Percentiles rank a stretch among this genome's conserved stretches.
Evolutionary conservation across 2,329 filamentous ascomycete species (phyloP).

Genomic region (Pseudogymnoascus sp.): DNA sequence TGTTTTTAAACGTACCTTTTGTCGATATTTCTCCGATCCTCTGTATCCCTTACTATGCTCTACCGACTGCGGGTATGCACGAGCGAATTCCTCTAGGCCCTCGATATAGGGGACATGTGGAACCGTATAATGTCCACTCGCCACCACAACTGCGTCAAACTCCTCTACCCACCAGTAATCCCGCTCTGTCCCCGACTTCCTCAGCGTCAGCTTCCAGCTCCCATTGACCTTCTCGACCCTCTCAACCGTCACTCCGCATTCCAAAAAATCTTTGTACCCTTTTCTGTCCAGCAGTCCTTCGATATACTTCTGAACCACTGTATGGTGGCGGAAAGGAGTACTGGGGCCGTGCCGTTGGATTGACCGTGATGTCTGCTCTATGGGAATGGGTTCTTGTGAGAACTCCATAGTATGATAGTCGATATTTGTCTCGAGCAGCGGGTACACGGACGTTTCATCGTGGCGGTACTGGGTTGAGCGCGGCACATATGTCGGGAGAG

Average conservation of each 20-base stretch:
- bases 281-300: constrained; percentile 43
- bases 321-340: constrained; percentile 57
- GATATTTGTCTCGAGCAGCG: constrained; percentile 59
- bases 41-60: constrained; percentile 70
- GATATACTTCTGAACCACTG: constrained; percentile 49
- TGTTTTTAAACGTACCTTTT: constrained; percentile 31
- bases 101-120: constrained; percentile 54
- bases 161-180: constrained; percentile 57
- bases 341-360: constrained; percentile 45
- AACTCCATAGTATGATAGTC: constrained; percentile 53
- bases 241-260: constrained; percentile 56
- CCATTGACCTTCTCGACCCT: constrained; percentile 40
- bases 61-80: constrained; percentile 45
- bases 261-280: constrained; percentile 45
- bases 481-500: constrained; percentile 40
- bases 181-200: constrained; percentile 33
- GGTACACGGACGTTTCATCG: constrained; percentile 53
- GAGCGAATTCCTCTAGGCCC: constrained; percentile 52
- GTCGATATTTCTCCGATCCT: constrained; percentile 48
- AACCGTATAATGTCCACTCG: constrained; percentile 60
- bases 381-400: constrained; percentile 47
- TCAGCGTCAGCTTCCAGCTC: constrained; percentile 48
- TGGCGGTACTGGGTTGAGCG: constrained; percentile 41
- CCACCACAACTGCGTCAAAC: constrained; percentile 61
- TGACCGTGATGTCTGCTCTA: constrained; percentile 34